Conservation (phyloP, 345 rosid genomes). For the Eucalyptus decipiens region DNA sequence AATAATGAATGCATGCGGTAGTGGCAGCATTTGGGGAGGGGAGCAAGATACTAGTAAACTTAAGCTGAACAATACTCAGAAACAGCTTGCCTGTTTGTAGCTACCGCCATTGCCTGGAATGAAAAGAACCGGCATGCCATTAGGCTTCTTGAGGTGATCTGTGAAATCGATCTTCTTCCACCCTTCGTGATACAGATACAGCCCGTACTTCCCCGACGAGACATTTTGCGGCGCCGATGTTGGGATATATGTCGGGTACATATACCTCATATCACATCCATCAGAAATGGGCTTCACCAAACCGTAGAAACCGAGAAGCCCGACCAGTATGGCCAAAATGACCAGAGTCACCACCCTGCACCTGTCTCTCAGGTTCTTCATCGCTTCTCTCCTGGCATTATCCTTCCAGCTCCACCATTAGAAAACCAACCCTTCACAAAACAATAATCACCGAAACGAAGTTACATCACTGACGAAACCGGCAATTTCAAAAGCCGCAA, state of each 20-base stretch:
- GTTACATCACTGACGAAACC: background rate
- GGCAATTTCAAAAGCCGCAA: background rate
- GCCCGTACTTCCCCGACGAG: constrained; percentile 50
- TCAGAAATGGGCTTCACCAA: constrained; percentile 60
- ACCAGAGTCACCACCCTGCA: constrained; percentile 33
- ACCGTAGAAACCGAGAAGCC: constrained; percentile 45
- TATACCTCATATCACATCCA: constrained; percentile 89
- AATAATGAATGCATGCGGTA: background rate
- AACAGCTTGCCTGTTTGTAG: constrained; percentile 66
- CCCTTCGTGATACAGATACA: constrained; percentile 91
- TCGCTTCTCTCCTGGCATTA: background rate
- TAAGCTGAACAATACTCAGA: background rate
- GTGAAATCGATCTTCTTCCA: constrained; percentile 86
- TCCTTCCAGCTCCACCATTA: background rate
- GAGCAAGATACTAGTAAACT: background rate
- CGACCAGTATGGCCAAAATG: constrained; percentile 35
- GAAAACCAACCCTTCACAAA: background rate
- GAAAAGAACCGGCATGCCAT: constrained; percentile 91
- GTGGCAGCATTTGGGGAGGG: background rate
- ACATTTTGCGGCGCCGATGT: constrained; percentile 30
- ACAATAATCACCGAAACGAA: background rate
- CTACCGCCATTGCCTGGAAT: constrained; percentile 97
- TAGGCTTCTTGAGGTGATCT: constrained; percentile 72
- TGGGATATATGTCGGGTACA: constrained; percentile 95
- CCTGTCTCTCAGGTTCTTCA: constrained; percentile 38